A percentile compares a stretch with the other conserved stretches of the same genome.
Evolutionary conservation across 495 filamentous ascomycete genomes (phyloP).

Genomic region (Pyrenula massariospora): DNA sequence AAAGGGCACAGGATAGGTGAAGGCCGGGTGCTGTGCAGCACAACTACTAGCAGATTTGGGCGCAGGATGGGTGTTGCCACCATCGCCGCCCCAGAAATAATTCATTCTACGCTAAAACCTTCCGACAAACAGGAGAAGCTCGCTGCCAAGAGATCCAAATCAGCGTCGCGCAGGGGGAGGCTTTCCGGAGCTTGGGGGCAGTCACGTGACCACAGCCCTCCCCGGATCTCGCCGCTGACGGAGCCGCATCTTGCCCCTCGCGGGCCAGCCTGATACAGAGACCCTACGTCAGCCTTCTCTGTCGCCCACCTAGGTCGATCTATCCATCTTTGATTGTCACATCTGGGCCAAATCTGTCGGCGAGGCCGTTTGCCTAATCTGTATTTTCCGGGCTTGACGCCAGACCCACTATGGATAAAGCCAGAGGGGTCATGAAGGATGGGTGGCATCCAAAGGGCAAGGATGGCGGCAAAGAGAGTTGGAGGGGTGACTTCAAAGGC

Average conservation of each 20-base stretch:
- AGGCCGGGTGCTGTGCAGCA: no score
- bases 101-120: not conserved
- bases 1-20: no score
- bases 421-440: slow-evolving; percentile 38
- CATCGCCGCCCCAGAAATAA: not conserved
- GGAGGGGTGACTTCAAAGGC: slow-evolving; percentile 48
- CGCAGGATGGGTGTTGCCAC: no score
- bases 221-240: not conserved
- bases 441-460: slow-evolving; percentile 50
- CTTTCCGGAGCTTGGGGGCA: no score
- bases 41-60: no score
- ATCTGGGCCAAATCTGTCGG: no score
- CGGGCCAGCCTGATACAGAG: not conserved
- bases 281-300: not conserved
- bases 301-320: no score
- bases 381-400: no score
- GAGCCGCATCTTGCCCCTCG: not conserved
- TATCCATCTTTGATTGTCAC: no score
- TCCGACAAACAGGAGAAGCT: not conserved
- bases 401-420: slow-evolving; percentile 36
- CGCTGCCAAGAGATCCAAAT: not conserved
- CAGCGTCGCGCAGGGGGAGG: no score
- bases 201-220: not conserved
- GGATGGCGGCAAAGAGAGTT: slow-evolving; percentile 42
- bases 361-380: no score